These are phyloP conservation scores for Pleurotus sapidus DNA, from an alignment of 768 basidiomycete species.

Conservation along the genomic window DNA sequence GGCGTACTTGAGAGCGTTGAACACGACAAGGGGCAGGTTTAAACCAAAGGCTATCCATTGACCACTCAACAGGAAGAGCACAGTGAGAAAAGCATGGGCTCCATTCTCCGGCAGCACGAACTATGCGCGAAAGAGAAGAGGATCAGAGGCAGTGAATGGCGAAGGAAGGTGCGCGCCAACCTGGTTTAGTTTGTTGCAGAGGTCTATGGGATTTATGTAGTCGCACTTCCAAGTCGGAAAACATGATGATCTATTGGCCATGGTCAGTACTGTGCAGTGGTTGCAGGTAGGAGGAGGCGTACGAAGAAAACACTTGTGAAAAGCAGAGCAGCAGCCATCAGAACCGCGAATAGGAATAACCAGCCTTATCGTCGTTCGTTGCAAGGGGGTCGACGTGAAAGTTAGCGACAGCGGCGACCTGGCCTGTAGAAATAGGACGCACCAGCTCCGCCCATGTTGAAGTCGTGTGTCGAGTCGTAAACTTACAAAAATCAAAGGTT, in stretches of 20 bases:
- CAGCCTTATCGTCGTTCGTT: constrained; percentile 57
- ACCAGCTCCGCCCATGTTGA: constrained; percentile 8
- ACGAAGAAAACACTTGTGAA: constrained; percentile 99
- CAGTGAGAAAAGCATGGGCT: constrained; percentile 88
- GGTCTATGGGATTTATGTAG: constrained; percentile 99
- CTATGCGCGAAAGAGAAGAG: constrained; percentile 35
- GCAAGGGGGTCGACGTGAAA: neutral
- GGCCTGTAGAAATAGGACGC: constrained; percentile 8
- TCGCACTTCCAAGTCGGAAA: constrained; percentile 99
- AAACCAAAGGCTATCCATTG: constrained; percentile 94
- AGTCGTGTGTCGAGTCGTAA: neutral
- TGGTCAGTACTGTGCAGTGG: neutral
- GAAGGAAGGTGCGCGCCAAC: constrained; percentile 38
- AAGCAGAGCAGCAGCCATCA: constrained; percentile 90
- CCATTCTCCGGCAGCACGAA: constrained; percentile 97
- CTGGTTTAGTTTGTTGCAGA: constrained; percentile 99
- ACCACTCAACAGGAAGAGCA: constrained; percentile 89
- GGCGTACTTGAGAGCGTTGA: constrained; percentile 90
- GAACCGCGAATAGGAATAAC: constrained; percentile 95
- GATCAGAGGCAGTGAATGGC: neutral
- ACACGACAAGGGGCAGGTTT: constrained; percentile 85
- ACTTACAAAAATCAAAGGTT: no score
- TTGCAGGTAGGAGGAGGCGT: constrained; percentile 31
- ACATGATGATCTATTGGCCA: constrained; percentile 92
- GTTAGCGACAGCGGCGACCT: neutral